These are phyloP conservation scores for Cystobasidium sp. DNA, from an alignment of 1,284 basidiomycete species.

Conservation along the genomic window DNA sequence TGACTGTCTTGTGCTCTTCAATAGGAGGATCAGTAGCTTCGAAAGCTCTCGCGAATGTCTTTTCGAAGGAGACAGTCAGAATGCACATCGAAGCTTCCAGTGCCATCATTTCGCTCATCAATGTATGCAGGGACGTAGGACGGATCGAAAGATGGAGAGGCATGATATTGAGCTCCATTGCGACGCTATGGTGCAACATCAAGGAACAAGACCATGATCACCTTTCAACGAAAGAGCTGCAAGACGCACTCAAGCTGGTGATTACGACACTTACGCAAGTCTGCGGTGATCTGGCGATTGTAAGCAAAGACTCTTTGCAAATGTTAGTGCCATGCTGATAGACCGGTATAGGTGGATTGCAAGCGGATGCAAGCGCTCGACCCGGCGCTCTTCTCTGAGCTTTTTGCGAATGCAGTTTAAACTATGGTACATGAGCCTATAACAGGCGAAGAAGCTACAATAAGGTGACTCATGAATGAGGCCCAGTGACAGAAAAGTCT, in stretches of 20 bases:
- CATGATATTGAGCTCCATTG: conserved; percentile 27
- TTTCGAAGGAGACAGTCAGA: conserved; percentile 11
- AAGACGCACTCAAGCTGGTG: conserved; percentile 8
- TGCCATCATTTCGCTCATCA: conserved; percentile 16
- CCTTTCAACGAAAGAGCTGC: conserved; percentile 4
- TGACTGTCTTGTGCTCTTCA: conserved; percentile 30
- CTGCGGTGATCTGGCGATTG: conserved; percentile 1
- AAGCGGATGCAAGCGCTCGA: neutral
- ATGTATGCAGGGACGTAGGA: conserved; percentile 22
- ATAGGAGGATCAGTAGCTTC: conserved; percentile 25
- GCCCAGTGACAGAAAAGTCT: no score
- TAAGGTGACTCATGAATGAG: no score
- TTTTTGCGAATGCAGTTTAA: conserved; percentile 1
- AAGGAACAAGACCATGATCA: conserved; percentile 1
- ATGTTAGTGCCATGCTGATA: neutral
- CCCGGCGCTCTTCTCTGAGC: conserved; percentile 8
- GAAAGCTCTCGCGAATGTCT: neutral
- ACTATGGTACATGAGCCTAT: conserved; percentile 1
- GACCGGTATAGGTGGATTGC: neutral
- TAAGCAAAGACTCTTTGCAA: neutral
- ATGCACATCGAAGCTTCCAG: conserved; percentile 14
- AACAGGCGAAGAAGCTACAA: no score
- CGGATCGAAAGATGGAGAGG: conserved; percentile 42
- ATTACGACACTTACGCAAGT: neutral
- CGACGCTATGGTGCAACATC: conserved; percentile 35